Evolutionary conservation across 768 basidiomycete genomes (phyloP).

Genomic region (Termitomyces sp.): DNA sequence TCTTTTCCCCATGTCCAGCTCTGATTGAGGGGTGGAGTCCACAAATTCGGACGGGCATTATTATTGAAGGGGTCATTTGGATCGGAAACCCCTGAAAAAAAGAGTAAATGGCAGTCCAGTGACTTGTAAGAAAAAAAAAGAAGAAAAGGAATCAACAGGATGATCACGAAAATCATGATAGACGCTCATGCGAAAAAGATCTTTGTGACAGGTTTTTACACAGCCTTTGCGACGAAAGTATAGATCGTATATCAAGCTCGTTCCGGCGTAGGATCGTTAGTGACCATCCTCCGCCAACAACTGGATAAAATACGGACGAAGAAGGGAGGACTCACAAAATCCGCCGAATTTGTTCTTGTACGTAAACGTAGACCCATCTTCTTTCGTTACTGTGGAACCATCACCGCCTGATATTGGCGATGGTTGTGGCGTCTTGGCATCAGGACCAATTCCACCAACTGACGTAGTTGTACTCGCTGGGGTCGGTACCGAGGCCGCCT

Average conservation of each 20-base stretch:
- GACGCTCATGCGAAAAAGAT: not conserved
- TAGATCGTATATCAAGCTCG: not conserved
- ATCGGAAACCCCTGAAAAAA: constrained; percentile 51
- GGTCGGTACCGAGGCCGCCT: not conserved
- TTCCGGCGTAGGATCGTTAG: not conserved
- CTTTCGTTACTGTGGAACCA: constrained; percentile 58
- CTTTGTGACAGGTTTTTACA: not conserved
- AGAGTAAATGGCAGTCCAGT: not conserved
- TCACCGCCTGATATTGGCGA: constrained; percentile 50
- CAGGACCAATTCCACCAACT: constrained; percentile 6
- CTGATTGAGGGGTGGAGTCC: constrained; percentile 75
- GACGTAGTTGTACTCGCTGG: constrained; percentile 4
- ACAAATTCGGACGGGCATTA: constrained; percentile 67
- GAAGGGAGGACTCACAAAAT: constrained; percentile 44
- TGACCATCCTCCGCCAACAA: constrained; percentile 1
- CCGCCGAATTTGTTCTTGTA: constrained; percentile 79
- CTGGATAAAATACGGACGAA: not conserved
- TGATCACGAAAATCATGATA: not conserved
- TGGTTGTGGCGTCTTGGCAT: constrained; percentile 5
- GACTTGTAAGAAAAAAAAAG: not conserved
- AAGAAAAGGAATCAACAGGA: not conserved
- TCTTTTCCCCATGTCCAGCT: constrained; percentile 67
- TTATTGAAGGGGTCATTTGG: constrained; percentile 73
- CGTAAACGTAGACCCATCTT: constrained; percentile 66
- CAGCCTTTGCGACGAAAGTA: not conserved